A percentile compares a stretch with the other conserved stretches of the same genome.
Conservation (phyloP, 345 rosid genomes). For the Brassica napus region DNA sequence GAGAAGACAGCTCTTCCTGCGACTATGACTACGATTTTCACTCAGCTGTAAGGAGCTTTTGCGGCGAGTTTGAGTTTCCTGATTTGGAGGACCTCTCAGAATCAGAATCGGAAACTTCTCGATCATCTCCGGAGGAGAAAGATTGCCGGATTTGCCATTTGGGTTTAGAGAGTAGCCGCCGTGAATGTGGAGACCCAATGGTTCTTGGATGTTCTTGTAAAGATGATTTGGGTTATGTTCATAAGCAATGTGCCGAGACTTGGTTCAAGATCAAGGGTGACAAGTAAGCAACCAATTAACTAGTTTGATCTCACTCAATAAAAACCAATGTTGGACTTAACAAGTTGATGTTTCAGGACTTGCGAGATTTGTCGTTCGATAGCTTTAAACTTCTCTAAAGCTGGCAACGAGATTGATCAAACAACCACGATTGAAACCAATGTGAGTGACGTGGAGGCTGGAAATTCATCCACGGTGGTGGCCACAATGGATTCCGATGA, state of each 20-base stretch:
- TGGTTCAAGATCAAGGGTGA: conserved; percentile 98
- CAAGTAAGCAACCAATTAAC: conserved; percentile 48
- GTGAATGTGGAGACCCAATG: conserved; percentile 62
- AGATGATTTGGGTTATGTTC: conserved; percentile 92
- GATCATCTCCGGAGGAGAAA: conserved; percentile 46
- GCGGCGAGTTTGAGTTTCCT: conserved; percentile 39
- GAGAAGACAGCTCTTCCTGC: conserved; percentile 40
- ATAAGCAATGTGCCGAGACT: conserved; percentile 90
- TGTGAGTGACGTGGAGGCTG: conserved; percentile 42
- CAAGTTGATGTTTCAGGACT: conserved; percentile 50
- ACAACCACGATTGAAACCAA: conserved; percentile 8
- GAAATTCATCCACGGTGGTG: conserved; percentile 12
- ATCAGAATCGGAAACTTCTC: conserved; percentile 15
- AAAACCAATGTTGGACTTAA: neutral
- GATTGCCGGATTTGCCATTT: conserved; percentile 93
- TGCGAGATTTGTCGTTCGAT: conserved; percentile 90
- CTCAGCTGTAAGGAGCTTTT: conserved; percentile 43
- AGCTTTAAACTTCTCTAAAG: conserved; percentile 66
- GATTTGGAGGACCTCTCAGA: conserved; percentile 17
- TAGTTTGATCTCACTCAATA: conserved; percentile 4
- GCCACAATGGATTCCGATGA: conserved; percentile 44
- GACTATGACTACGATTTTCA: conserved; percentile 41
- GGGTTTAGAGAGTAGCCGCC: conserved; percentile 69
- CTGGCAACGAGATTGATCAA: conserved; percentile 32
- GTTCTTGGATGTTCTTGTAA: conserved; percentile 95